Conservation (phyloP, 1,284 basidiomycete genomes). For the Ganoderma lingzhi region DNA sequence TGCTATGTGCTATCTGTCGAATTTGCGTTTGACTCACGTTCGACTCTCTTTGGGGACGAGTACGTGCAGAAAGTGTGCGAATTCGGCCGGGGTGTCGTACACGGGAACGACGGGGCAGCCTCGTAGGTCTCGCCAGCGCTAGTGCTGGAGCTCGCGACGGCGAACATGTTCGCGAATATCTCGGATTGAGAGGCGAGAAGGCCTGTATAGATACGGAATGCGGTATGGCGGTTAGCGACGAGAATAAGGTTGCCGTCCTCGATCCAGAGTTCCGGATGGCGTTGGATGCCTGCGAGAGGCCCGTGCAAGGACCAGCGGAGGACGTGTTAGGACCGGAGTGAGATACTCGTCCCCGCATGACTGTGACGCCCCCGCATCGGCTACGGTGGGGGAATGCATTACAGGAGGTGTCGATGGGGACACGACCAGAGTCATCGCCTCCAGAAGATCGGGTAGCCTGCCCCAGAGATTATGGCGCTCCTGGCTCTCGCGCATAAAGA, state of each 20-base stretch:
- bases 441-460: background rate
- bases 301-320: background rate
- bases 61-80: conserved; percentile 10
- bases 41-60: background rate
- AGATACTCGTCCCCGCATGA: no score
- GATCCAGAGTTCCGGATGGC: background rate
- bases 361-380: no score
- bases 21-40: background rate
- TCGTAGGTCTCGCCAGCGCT: conserved; percentile 18
- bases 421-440: background rate
- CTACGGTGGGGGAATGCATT: no score
- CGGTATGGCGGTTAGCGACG: background rate
- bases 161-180: conserved; percentile 30
- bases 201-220: conserved; percentile 28
- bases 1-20: no score
- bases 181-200: conserved; percentile 29
- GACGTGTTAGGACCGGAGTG: background rate
- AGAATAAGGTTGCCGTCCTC: conserved; percentile 7
- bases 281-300: background rate
- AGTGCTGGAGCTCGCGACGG: conserved; percentile 21
- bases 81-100: conserved; percentile 22
- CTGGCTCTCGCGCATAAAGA: background rate
- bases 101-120: conserved; percentile 28
- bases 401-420: no score
- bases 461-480: background rate